Evolutionary conservation across 208 protist genomes (phyloP).

Genomic region (Leishmania tarentolae): DNA sequence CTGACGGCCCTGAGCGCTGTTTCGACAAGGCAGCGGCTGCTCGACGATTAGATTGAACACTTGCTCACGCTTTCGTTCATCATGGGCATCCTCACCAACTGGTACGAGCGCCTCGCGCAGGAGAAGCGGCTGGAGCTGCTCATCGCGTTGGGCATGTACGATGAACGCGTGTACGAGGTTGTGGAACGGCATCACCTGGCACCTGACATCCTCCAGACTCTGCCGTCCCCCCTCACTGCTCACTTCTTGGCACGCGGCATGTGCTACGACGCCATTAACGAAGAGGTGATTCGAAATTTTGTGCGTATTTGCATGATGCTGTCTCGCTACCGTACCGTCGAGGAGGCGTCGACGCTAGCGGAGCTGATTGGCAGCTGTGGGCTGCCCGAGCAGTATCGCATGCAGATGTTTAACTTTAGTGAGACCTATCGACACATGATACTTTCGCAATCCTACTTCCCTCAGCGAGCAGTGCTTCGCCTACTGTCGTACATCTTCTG

Average conservation of each 20-base stretch:
- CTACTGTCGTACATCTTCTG: conserved; percentile 89
- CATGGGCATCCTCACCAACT: conserved; percentile 65
- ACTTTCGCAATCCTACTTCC: conserved; percentile 83
- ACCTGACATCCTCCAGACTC: conserved; percentile 47
- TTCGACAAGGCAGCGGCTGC: not conserved
- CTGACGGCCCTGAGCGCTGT: not conserved
- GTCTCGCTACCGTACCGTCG: conserved; percentile 65
- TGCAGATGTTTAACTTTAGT: conserved; percentile 88
- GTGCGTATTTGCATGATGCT: conserved; percentile 85
- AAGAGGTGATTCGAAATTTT: conserved; percentile 84
- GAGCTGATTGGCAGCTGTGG: conserved; percentile 86
- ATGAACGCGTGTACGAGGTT: conserved; percentile 91
- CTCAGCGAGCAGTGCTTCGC: conserved; percentile 77
- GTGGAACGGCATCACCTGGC: conserved; percentile 73
- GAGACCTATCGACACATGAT: conserved; percentile 91
- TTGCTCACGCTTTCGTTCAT: not conserved
- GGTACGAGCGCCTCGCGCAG: conserved; percentile 73
- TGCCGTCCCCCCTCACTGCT: conserved; percentile 65
- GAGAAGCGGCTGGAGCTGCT: conserved; percentile 60
- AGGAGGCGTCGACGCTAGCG: conserved; percentile 77
- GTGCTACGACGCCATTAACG: conserved; percentile 77
- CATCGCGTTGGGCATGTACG: conserved; percentile 72
- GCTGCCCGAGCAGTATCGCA: conserved; percentile 79
- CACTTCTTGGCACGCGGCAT: conserved; percentile 83
- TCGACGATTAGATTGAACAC: not conserved